phyloP scores from a whole-genome alignment of 2,329 filamentous ascomycete species.

The Cladosporium phlei region DNA sequence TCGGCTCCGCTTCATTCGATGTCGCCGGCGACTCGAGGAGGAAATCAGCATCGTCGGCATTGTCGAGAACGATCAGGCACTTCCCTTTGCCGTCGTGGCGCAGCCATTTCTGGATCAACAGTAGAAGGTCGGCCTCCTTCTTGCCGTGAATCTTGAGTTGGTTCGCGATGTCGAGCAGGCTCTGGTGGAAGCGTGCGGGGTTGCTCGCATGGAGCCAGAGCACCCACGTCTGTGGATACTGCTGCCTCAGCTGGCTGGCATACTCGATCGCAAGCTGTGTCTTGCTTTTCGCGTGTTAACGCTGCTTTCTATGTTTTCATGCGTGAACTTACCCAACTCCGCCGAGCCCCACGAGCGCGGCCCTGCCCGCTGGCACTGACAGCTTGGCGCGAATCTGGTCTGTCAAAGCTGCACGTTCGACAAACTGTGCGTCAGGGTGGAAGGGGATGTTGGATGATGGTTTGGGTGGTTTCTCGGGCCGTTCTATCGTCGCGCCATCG shows the following conservation, averaged over 20 bases:
- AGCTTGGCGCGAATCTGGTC: slow-evolving; percentile 13
- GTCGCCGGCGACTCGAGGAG: background rate
- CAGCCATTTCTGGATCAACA: slow-evolving; percentile 18
- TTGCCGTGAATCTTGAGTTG: slow-evolving; percentile 15
- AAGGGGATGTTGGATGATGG: slow-evolving; percentile 21
- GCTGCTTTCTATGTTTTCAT: background rate
- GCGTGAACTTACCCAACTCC: slow-evolving; percentile 21
- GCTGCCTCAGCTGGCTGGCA: slow-evolving; percentile 8
- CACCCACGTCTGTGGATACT: slow-evolving; percentile 19
- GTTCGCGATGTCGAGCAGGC: slow-evolving; percentile 18
- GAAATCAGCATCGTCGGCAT: background rate
- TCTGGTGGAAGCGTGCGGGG: slow-evolving; percentile 20
- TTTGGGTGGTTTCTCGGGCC: slow-evolving; percentile 12
- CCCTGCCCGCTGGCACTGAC: slow-evolving; percentile 11
- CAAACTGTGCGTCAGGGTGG: slow-evolving; percentile 17
- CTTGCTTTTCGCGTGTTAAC: slow-evolving; percentile 17
- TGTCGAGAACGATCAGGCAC: slow-evolving; percentile 18
- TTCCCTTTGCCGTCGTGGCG: slow-evolving; percentile 14
- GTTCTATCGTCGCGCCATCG: background rate
- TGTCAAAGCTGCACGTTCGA: slow-evolving; percentile 18
- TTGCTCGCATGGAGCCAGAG: slow-evolving; percentile 27
- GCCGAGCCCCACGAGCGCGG: slow-evolving; percentile 21
- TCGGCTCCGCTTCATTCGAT: background rate
- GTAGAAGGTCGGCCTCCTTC: slow-evolving; percentile 18
- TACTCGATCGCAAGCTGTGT: slow-evolving; percentile 28